phyloP scores from a whole-genome alignment of 2,329 filamentous ascomycete genomes.

The Colletotrichum noveboracense region DNA sequence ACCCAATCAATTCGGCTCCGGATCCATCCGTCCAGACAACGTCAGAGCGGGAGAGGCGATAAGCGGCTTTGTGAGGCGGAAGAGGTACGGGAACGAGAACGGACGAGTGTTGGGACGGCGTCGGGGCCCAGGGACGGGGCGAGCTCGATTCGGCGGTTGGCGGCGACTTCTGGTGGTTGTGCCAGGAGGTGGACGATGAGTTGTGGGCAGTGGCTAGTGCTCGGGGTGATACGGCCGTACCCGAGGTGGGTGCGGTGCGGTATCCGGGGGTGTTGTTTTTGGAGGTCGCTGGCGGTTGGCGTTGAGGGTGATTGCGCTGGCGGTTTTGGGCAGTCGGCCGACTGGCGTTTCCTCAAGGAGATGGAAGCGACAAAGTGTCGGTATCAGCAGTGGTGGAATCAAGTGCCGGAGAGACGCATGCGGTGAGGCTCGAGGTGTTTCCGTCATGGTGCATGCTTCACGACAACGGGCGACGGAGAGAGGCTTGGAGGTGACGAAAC shows the following conservation, averaged over 20 bases:
- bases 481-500: neutral
- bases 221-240: constrained; percentile 2
- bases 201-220: neutral
- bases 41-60: neutral
- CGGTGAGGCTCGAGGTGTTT: neutral
- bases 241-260: neutral
- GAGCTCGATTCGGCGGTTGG: neutral
- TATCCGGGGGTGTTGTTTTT: neutral
- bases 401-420: neutral
- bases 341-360: neutral
- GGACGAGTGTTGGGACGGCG: neutral
- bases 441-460: neutral
- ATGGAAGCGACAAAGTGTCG: neutral
- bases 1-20: neutral
- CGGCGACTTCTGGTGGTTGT: neutral
- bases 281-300: neutral
- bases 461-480: neutral
- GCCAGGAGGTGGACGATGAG: neutral
- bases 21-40: neutral
- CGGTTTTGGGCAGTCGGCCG: neutral
- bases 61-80: neutral
- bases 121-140: neutral
- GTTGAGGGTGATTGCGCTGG: neutral
- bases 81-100: neutral
- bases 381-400: neutral